These are phyloP conservation scores for Euclidium syriacum DNA, from an alignment of 345 rosid species.

Conservation along the genomic window DNA sequence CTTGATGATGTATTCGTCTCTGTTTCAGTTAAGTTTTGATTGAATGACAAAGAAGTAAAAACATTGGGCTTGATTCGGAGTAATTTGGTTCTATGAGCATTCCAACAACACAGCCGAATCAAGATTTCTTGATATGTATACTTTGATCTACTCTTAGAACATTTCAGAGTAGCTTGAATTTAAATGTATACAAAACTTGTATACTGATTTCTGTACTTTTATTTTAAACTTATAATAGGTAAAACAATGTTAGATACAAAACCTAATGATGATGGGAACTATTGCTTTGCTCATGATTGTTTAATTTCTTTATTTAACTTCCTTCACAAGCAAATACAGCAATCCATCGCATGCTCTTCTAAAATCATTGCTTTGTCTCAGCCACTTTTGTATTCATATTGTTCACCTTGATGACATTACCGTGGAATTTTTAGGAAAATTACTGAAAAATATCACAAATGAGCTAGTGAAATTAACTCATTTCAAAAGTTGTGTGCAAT, in stretches of 20 bases:
- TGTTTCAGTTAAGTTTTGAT: no score
- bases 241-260: not conserved
- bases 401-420: not conserved
- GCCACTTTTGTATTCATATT: not conserved
- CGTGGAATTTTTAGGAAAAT: not conserved
- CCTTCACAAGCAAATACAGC: constrained; percentile 11
- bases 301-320: constrained; percentile 6
- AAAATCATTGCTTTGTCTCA: constrained; percentile 4
- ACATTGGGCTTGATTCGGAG: no score
- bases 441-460: not conserved
- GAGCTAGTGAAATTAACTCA: not conserved
- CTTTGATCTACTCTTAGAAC: no score
- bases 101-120: no score
- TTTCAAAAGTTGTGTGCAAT: not conserved
- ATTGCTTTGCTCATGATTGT: constrained; percentile 3
- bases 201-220: no score
- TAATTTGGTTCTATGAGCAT: no score
- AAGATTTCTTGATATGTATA: no score
- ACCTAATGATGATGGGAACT: constrained; percentile 13
- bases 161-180: no score
- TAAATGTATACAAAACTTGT: no score
- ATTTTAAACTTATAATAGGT: no score
- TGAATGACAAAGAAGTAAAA: no score
- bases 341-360: constrained; percentile 5
- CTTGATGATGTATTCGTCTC: no score